Conservation (phyloP, 2,329 filamentous ascomycete species). For the Pyricularia pennisetigena region DNA sequence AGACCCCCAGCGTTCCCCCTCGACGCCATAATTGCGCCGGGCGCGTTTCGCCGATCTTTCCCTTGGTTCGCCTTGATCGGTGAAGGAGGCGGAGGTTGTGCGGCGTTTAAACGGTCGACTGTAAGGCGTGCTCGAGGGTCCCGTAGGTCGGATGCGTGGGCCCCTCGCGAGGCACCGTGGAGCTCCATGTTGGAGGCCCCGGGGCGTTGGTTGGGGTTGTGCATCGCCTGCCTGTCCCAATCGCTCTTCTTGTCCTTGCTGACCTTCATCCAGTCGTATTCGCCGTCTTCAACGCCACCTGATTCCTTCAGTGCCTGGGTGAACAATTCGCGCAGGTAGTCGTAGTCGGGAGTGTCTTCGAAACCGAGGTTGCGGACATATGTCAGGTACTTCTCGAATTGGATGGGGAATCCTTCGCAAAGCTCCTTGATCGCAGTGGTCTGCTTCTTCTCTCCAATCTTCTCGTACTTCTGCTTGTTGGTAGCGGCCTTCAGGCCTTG, state of each 20-base stretch:
- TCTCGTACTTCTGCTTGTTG: constrained; percentile 99
- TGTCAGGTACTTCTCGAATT: constrained; percentile 99
- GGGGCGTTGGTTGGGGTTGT: constrained; percentile 68
- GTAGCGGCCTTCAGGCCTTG: constrained; percentile 97
- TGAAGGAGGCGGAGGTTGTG: constrained; percentile 80
- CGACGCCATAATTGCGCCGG: constrained; percentile 63
- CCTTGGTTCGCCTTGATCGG: constrained; percentile 72
- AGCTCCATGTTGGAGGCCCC: constrained; percentile 80
- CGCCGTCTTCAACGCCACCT: constrained; percentile 90
- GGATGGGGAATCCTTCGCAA: constrained; percentile 97
- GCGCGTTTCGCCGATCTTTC: constrained; percentile 66
- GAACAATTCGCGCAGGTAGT: constrained; percentile 99
- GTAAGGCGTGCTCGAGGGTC: constrained; percentile 55
- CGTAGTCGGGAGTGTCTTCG: constrained; percentile 99
- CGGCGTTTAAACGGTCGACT: constrained; percentile 85
- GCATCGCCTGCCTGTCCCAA: constrained; percentile 61
- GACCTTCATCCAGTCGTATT: constrained; percentile 99
- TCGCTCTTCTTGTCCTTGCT: constrained; percentile 72
- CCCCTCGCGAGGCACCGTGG: constrained; percentile 61
- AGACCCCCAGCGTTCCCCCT: constrained; percentile 66
- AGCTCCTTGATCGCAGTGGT: constrained; percentile 97
- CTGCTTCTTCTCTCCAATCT: constrained; percentile 99
- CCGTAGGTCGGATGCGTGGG: constrained; percentile 49
- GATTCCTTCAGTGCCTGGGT: constrained; percentile 72
- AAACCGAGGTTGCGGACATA: constrained; percentile 98